Percentiles rank a stretch among this genome's conserved stretches.
These are phyloP conservation scores for Suillus cothurnatus DNA, from an alignment of 768 basidiomycete species.

Conservation along the genomic window DNA sequence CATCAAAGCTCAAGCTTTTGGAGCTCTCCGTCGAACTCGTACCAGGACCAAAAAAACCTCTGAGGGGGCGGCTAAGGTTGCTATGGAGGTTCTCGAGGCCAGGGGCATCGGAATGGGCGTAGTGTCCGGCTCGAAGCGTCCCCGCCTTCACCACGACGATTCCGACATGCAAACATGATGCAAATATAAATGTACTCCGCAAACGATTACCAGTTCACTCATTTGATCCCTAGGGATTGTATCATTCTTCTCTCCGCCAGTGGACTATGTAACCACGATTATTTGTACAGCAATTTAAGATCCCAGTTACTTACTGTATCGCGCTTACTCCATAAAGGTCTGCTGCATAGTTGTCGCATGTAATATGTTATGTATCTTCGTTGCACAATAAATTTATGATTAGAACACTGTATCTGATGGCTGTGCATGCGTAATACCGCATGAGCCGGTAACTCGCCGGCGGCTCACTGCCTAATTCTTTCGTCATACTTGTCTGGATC, in stretches of 20 bases:
- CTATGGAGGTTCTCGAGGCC: constrained; percentile 80
- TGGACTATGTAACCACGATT: constrained; percentile 24
- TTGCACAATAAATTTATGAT: constrained; percentile 22
- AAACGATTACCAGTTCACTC: constrained; percentile 3
- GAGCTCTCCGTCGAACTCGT: constrained; percentile 78
- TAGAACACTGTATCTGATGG: constrained; percentile 11
- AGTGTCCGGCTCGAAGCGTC: constrained; percentile 38
- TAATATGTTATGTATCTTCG: constrained; percentile 39
- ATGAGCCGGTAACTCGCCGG: constrained; percentile 1
- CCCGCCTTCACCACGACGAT: constrained; percentile 55
- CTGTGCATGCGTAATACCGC: constrained; percentile 7
- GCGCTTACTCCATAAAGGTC: constrained; percentile 31
- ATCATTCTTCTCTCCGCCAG: constrained; percentile 10
- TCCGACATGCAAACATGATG: constrained; percentile 42
- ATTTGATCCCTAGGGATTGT: constrained; percentile 9
- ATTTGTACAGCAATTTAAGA: constrained; percentile 30
- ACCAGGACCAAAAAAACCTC: constrained; percentile 71
- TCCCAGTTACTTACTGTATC: constrained; percentile 31
- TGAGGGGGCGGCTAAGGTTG: constrained; percentile 71
- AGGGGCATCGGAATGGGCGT: constrained; percentile 67
- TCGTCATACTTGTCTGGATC: not conserved
- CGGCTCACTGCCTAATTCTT: not conserved
- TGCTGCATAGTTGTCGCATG: constrained; percentile 40
- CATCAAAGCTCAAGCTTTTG: constrained; percentile 90
- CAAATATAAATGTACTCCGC: constrained; percentile 11